phyloP scores from a whole-genome alignment of 441 rosid species.

The Pelargonium citronellum region DNA sequence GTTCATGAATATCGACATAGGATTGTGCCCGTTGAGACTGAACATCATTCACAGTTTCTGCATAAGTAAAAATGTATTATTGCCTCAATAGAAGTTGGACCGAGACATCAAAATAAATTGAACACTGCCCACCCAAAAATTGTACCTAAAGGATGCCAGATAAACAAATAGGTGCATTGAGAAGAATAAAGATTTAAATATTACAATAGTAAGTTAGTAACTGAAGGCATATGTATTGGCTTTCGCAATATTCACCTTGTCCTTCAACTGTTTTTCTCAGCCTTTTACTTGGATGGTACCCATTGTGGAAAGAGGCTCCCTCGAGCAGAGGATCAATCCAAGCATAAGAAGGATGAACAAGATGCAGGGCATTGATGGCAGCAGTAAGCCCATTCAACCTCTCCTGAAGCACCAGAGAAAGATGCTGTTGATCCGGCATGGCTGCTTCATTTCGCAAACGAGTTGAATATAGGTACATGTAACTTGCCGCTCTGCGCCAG shows the following conservation, averaged over 20 bases:
- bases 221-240: slow-evolving; percentile 1
- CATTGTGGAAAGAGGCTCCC: slow-evolving; percentile 33
- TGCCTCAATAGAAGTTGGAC: neutral
- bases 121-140: neutral
- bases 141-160: neutral
- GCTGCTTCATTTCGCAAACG: slow-evolving; percentile 66
- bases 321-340: slow-evolving; percentile 73
- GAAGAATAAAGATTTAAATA: slow-evolving; percentile 11
- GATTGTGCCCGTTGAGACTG: slow-evolving; percentile 40
- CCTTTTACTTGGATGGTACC: slow-evolving; percentile 66
- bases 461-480: slow-evolving; percentile 67
- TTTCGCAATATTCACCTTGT: slow-evolving; percentile 43
- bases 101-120: neutral
- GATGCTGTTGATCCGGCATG: slow-evolving; percentile 51
- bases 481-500: slow-evolving; percentile 90
- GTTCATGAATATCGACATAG: slow-evolving; percentile 58
- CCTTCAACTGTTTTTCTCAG: slow-evolving; percentile 49
- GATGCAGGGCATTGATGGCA: slow-evolving; percentile 81
- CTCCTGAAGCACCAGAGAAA: slow-evolving; percentile 61
- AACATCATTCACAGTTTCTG: slow-evolving; percentile 37
- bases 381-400: slow-evolving; percentile 88
- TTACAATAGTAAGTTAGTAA: slow-evolving; percentile 10
- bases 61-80: slow-evolving; percentile 22
- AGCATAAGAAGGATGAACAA: slow-evolving; percentile 75
- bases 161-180: neutral